Base-by-base conservation (phyloP, 2,329 filamentous ascomycete species). In the Dactylellina drechsleri region DNA sequence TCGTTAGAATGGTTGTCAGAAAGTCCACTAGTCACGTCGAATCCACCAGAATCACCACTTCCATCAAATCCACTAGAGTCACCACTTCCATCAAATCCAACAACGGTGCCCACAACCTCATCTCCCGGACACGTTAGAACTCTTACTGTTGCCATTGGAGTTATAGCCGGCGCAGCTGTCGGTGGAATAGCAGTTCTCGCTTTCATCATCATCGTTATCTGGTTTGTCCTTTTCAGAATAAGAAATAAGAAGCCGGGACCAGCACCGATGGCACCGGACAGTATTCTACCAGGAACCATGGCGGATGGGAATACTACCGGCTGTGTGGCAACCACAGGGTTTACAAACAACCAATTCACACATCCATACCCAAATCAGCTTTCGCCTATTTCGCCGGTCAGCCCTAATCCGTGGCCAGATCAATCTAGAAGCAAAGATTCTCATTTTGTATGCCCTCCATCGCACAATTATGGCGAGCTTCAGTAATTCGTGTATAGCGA, bases 1-100 rank as follows among this genome's bases (percentile, higher is more conserved):
- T 83, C 16, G 10, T 1, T 58, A 31, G 23, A 26, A 18, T 54
- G 65, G 56, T 26, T 66, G 18, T 2, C 6, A 36, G 31, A 3
- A 36, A 36, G 10, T 36, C 23, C 16, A 23, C 3, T 5, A 13
- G 16, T 6, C 28, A 41, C 59, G 8, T 10, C 10, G 5, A 12
- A 15, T 20, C 26, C n/a, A 47, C 4, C 41, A 5, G 10, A 40
- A 43, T 12, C 53, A 16, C n/a, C 20, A 20, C 15, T 45, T 1
- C 61, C 61, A 13, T 47, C 49, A 2, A 4, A 8, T 13, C 15
- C 49, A 28, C 56, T 45, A 28, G 0, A 2, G n/a, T 31, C 49
- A 15, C 36, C 36, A 18, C 40, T n/a, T n/a, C n/a, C n/a, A n/a
- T n/a, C n/a, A n/a, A n/a, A n/a, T n/a, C n/a, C n/a, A n/a, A n/a